Base-by-base conservation (phyloP, 768 basidiomycete genomes). In the Podaxis sp. region DNA sequence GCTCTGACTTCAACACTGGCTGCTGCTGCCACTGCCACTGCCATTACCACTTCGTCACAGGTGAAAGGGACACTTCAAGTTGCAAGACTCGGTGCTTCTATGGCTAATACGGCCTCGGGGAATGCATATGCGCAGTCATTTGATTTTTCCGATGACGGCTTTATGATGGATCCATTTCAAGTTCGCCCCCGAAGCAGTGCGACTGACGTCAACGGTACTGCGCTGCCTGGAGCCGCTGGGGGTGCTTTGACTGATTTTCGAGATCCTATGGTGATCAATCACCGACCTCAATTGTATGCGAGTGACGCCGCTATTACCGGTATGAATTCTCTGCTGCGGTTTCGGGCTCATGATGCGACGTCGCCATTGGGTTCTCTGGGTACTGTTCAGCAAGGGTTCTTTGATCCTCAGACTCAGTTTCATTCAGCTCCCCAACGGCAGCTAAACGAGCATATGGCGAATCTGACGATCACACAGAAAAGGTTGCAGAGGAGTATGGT, bases 401-500 rank as follows among this genome's bases (percentile, higher is more conserved):
- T 19, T 52, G 39, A 44, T 33, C 3, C 26, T 17, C 59, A 52
- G 39, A 1, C 8, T 44, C 38, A n/a, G 38, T 4, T 39, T 59
- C 48, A 59, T 12, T 19, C 22, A 26, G n/a, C 15, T 39, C 46
- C 46, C 13, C 33, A 57, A 11, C 36, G 28, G 1, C 33, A 26
- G 11, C n/a, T 52, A 6, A 22, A 39, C 30, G 24, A 57, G 19
- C 52, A 63, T 51, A 63, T 52, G 55, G 38, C 15, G 55, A 49
- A 57, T 4, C 13, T 52, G 24, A 9, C 24, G 30, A 30, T 59
- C 36, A 49, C 36, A 22, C 59, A 42, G 33, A 17, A 57, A 4
- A 19, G 61, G 24, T 38, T 62, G 44, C 61, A 56, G 12, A 30
- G 22, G 13, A 56, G 51, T 52, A 57, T 57, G 22, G 38, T n/a